These are phyloP conservation scores for Phaeophleospora eucalypticola DNA, from an alignment of 2,329 filamentous ascomycete genomes.

Conservation along the genomic window DNA sequence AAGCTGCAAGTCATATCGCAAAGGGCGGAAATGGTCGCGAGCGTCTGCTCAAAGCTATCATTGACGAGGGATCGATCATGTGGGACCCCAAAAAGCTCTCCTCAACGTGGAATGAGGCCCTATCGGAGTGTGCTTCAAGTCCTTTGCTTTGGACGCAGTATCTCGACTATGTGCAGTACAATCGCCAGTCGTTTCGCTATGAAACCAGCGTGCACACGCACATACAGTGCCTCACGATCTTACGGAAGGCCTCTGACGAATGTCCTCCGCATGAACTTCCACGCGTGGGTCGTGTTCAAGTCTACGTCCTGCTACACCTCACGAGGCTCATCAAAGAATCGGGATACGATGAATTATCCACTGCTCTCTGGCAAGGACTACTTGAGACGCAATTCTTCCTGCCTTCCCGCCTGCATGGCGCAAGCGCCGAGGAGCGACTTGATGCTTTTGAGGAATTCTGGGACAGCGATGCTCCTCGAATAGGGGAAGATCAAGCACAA, in stretches of 20 bases:
- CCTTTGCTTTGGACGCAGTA: conserved; percentile 69
- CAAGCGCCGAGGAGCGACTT: conserved; percentile 10
- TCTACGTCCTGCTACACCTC: conserved; percentile 71
- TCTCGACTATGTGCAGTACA: conserved; percentile 67
- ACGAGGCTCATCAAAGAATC: conserved; percentile 70
- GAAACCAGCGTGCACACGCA: conserved; percentile 61
- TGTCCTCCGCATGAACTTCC: not conserved
- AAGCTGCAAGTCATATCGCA: conserved; percentile 61
- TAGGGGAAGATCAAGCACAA: conserved; percentile 67
- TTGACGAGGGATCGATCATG: conserved; percentile 68
- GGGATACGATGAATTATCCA: conserved; percentile 72
- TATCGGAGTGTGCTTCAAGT: conserved; percentile 53
- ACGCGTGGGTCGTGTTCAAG: conserved; percentile 41
- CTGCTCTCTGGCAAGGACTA: conserved; percentile 77
- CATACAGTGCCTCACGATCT: conserved; percentile 49
- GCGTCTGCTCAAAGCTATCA: conserved; percentile 61
- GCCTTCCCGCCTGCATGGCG: conserved; percentile 35
- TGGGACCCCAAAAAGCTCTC: conserved; percentile 64
- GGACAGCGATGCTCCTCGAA: conserved; percentile 75
- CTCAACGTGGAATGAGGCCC: conserved; percentile 62
- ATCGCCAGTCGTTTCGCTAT: conserved; percentile 63
- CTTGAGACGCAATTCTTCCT: conserved; percentile 67
- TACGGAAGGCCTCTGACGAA: conserved; percentile 7
- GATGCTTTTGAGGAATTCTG: conserved; percentile 68
- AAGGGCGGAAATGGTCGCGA: conserved; percentile 48